Base-by-base conservation (phyloP, 768 basidiomycete genomes). In the Hypholoma sublateritium region DNA sequence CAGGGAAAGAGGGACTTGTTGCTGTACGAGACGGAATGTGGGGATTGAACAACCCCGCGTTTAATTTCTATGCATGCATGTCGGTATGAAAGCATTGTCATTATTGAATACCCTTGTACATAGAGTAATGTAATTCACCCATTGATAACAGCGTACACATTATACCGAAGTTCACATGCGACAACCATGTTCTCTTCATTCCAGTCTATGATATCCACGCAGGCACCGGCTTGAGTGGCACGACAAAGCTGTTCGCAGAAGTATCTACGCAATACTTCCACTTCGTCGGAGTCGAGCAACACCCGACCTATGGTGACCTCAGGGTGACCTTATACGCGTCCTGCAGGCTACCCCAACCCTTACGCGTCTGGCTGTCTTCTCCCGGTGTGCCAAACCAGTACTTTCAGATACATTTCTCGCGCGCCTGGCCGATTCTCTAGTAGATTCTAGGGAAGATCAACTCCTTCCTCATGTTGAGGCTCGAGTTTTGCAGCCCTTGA, bases 1-100 rank as follows among this genome's bases (percentile, higher is more conserved):
- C 92, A 37, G 80, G 84, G 59, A 76, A 85, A 55, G 91, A 95
- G 66, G 91, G 89, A 0, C 72, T 91, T n/a, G 87, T 95, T 21
- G 78, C 78, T 0, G 81, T 81, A 39, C 81, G 80, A 54, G 88
- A 89, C 57, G 89, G 89, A 1, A 72, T 86, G 67, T 93, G 89
- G 91, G 86, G 64, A 52, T 66, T 79, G 43, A 75, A 75, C 53
- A 69, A 66, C 22, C 22, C 21, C 1, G 25, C 8, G n/a, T 24
- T 11, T 21, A 36, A 36, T 36, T 7, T 14, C 35, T 14, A 36
- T 36, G 35, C 22, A 37, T 19, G 36, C 37, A n/a, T n/a, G n/a
- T n/a, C n/a, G n/a, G n/a, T n/a, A 28, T 4, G 25, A 28, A 28
- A 28, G 25, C 25, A 28, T 28, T 28, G 25, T 28, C 25, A 7